Evolutionary conservation across 352 stramenopile genomes (phyloP).

Genomic region (Vaucheria bursata): DNA sequence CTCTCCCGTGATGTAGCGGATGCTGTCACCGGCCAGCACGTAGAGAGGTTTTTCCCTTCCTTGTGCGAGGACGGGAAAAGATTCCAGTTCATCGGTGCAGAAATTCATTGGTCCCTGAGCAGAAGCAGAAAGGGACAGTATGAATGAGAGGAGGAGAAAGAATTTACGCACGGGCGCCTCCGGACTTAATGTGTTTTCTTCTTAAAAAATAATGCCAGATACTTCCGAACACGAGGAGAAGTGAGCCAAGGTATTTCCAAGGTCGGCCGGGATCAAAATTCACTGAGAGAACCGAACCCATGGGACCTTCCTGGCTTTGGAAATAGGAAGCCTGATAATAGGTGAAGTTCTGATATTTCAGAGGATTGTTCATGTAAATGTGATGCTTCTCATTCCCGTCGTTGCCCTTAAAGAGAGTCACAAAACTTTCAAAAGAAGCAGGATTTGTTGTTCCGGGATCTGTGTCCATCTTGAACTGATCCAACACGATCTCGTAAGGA

Average conservation of each 20-base stretch:
- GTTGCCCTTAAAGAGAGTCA: background rate
- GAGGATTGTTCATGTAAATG: background rate
- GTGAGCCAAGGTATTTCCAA: background rate
- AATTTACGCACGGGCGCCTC: background rate
- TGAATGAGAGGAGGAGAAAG: background rate
- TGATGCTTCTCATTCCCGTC: background rate
- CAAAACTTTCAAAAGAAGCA: background rate
- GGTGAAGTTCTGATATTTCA: background rate
- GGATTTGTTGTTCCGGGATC: background rate
- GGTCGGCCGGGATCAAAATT: background rate
- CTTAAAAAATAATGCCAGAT: background rate
- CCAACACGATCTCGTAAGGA: background rate
- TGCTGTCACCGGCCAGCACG: background rate
- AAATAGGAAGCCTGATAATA: background rate
- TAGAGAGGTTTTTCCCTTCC: background rate
- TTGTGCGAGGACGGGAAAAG: background rate
- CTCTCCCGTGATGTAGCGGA: background rate
- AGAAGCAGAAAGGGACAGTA: background rate
- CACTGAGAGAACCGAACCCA: background rate
- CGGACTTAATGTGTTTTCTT: background rate
- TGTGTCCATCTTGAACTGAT: constrained; percentile 3
- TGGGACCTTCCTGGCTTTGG: background rate
- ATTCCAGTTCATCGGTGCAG: background rate
- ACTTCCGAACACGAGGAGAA: background rate
- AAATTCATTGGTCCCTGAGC: background rate